Evolutionary conservation across 805 yeast species (phyloP), one percentile per base, ranked within the genome.

Genomic region (Pichia pseudocactophila): DNA sequence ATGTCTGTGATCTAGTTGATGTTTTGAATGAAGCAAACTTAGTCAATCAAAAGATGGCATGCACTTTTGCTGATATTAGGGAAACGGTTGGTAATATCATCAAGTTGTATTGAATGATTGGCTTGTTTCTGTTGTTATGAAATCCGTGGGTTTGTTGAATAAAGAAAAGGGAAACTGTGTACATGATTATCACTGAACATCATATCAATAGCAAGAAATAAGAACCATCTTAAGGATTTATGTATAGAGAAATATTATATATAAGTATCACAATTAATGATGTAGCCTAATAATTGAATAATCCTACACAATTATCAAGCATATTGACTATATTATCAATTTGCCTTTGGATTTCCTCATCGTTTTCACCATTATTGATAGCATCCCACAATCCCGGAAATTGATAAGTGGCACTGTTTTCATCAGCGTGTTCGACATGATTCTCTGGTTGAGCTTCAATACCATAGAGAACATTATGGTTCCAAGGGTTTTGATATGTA

Each of bases 351-450:
- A 22, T 22, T 0, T 85, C 88, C 28, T 53, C 58, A 0, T 53
- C 63, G 68, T 75, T 73, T 45, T 78, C 73, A 0, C 66, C 64
- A 2, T 57, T 57, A 34, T 65, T 66, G 11, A 85, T 56, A 0
- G 76, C 78, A 55, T 88, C 95, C 47, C 94, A 70, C 2, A 88
- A 71, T 5, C 74, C 73, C 0, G 97, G 96, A 56, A 83, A 87
- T 2, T 83, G 70, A 61, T 79, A 77, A 73, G 83, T 74, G 33
- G 72, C 64, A 7, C 55, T 56, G 3, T 42, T 47, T 10, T 54
- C 55, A 3, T 84, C 71, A 61, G 79, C 77, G 72, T 82, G 73
- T 2, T 43, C 46, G 9, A 54, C 55, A n/a, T 40, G 28, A 7
- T 41, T 26, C 10, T 68, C 68, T 0, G 87, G 86, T 6, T 78